Conservation (phyloP, 306 rosid species). For the Prunus armeniaca region DNA sequence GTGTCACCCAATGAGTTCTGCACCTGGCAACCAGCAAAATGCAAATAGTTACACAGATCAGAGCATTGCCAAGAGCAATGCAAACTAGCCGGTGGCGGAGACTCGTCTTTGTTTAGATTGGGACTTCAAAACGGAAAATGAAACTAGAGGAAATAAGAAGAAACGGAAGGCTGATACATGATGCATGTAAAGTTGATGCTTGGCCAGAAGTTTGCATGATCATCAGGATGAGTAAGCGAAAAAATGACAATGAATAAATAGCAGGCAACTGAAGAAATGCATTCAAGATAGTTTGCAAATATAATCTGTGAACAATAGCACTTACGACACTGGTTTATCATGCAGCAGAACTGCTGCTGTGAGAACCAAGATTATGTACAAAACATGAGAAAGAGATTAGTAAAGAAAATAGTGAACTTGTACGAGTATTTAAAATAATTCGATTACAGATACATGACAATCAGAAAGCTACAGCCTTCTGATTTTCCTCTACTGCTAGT, state of each 20-base stretch:
- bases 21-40: not conserved
- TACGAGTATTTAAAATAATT: not conserved
- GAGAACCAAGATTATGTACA: conserved; percentile 21
- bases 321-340: conserved; percentile 2
- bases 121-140: not conserved
- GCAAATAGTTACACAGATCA: too few relatives aligned
- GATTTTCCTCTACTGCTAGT: conserved; percentile 17
- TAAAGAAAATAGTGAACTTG: not conserved
- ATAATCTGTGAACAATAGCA: conserved; percentile 11
- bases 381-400: not conserved
- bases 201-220: not conserved
- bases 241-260: not conserved
- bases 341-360: conserved; percentile 11
- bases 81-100: not conserved
- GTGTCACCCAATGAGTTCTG: not conserved
- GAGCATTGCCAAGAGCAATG: not conserved
- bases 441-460: conserved; percentile 14
- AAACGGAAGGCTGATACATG: not conserved
- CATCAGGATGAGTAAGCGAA: not conserved
- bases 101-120: not conserved
- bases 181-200: not conserved
- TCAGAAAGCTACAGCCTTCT: conserved; percentile 13
- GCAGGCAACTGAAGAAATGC: not conserved
- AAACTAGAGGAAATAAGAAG: not conserved
- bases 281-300: conserved; percentile 17